Evolutionary conservation across 345 rosid genomes (phyloP).

Genomic region (Atalantia buxifolia): DNA sequence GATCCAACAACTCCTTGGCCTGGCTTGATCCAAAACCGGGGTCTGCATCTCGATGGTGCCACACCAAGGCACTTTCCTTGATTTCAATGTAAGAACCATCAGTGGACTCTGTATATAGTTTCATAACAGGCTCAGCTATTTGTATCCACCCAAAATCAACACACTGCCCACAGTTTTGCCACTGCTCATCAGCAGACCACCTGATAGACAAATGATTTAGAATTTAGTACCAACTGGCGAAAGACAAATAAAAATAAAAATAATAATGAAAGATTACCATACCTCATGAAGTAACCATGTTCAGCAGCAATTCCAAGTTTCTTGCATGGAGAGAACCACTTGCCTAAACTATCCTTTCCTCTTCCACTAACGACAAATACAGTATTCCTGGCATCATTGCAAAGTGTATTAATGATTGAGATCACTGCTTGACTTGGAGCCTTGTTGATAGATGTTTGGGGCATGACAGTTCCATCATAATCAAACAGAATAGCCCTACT

Average conservation of each 20-base stretch:
- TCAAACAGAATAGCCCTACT: conserved; percentile 62
- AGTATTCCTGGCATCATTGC: conserved; percentile 47
- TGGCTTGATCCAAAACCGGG: conserved; percentile 71
- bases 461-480: conserved; percentile 74
- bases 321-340: conserved; percentile 63
- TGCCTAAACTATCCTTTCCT: conserved; percentile 57
- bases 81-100: conserved; percentile 68
- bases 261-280: not conserved
- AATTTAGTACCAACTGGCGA: not conserved
- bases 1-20: conserved; percentile 78
- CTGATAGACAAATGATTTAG: conserved; percentile 26
- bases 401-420: conserved; percentile 49
- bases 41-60: conserved; percentile 81
- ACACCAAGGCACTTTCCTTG: conserved; percentile 73
- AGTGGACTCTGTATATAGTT: conserved; percentile 66
- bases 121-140: conserved; percentile 71
- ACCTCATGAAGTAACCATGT: conserved; percentile 71
- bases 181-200: conserved; percentile 43
- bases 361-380: conserved; percentile 76
- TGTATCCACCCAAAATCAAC: conserved; percentile 66
- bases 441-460: conserved; percentile 66
- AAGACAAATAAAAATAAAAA: not conserved
- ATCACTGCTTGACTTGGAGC: conserved; percentile 49
- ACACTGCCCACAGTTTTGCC: conserved; percentile 52
- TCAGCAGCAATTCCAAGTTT: conserved; percentile 71